Base-by-base conservation (phyloP, 2,329 filamentous ascomycete genomes). In the Berkeleyomyces basicola region DNA sequence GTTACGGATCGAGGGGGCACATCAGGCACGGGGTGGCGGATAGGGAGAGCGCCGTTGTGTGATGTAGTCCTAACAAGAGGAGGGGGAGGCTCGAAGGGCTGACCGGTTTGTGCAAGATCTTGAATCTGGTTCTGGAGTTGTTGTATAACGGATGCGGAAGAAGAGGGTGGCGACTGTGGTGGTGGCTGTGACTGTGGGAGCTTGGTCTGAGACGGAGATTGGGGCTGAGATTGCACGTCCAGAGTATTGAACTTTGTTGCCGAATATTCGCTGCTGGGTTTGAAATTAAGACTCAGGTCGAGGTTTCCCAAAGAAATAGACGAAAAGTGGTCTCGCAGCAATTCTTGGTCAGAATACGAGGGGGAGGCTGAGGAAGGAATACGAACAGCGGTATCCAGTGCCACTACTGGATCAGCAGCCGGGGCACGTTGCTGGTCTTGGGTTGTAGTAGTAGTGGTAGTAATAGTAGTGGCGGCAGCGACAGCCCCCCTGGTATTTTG, bases 11-110 rank as follows among this genome's bases (percentile, higher is more conserved):
- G 77, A 59, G 78, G 77, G 70, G 81, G 81, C 58, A 82, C 74
- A 69, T 87, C 84, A 61, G 85, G 83, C 1, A 78, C 78, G 39
- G 83, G 83, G 69, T 86, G 83, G 66, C 76, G 75, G 57, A 83
- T 72, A 39, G 73, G 72, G 11, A 76, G 72, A 59, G 73, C 73
- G 61, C 73, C 74, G 66, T 71, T 77, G 39, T 63, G 47, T 63
- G 75, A 78, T 2, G 74, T 73, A 9, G 77, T 77, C 46, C 78
- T 74, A 59, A 80, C 70, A 64, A 81, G 76, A 65, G 78, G 76
- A 58, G 75, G 71, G 44, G 73, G 70, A 10, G 58, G 61, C 23
- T 57, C 37, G 10, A 61, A 61, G 10, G 40, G 51, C 9, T 33
- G 58, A 4, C 10, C 43, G 10, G 61, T n/a, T 47, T 55, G 55